Evolutionary conservation across 2,329 filamentous ascomycete species (phyloP), one percentile per base, ranked within the genome.

Genomic region (Paramyrothecium roridum): DNA sequence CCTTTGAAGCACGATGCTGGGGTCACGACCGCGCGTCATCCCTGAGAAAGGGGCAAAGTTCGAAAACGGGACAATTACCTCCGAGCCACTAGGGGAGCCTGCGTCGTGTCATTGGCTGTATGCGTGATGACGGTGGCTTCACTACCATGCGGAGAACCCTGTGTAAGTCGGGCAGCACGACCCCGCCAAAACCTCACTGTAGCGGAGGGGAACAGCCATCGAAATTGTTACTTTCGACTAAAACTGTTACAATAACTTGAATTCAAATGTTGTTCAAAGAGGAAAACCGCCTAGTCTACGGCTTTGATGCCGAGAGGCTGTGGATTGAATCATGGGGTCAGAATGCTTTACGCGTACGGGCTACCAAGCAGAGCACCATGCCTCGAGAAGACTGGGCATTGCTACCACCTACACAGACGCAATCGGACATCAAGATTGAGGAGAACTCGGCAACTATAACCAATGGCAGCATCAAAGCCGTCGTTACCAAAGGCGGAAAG

Each of bases 261-360:
- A 10, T 30, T 30, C 51, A 40, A 17, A 59, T 59, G 58, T 53
- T 61, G 20, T 11, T 50, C 48, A 51, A 58, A 4, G 40, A 68
- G 23, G 58, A 59, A 8, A 60, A 62, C 34, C 61, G 59, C 3
- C 64, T 73, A 1, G 57, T 63, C 30, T 70, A 61, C 57, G 56
- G 54, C 7, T 75, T 66, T 55, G 78, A 82, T 61, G 73, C 73
- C 10, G 78, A 81, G 57, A 66, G 70, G 11, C 66, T 81, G 47
- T 79, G 75, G 71, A 69, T 81, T 48, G 76, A 81, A 54, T 66
- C 78, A 46, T 81, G 78, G 78, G 77, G 77, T 4, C 50, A 62
- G 4, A 73, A 80, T 56, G 73, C 78, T 1, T 60, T 82, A 3
- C 74, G 79, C 34, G 64, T 82, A 1, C 75, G 79, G 20, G 73